Percentiles rank a stretch among this genome's conserved stretches.
Conservation (phyloP, 2,329 filamentous ascomycete genomes). For the Penicillium sclerotiorum region DNA sequence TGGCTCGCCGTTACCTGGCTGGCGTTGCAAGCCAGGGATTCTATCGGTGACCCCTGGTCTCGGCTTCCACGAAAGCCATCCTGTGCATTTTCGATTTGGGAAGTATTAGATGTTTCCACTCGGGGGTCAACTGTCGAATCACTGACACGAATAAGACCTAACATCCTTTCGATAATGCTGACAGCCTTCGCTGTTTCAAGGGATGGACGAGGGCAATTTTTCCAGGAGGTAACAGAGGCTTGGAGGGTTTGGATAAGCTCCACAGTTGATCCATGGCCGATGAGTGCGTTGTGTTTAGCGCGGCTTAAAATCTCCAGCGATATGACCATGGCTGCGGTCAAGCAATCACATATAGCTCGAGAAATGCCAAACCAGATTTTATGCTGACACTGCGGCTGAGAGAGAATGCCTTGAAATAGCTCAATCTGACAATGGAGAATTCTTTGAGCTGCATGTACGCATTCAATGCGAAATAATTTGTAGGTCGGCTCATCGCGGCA, state of each 20-base stretch:
- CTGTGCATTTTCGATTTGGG: not conserved
- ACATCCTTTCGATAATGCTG: not conserved
- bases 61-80: not conserved
- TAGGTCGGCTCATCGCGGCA: conserved; percentile 34
- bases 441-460: conserved; percentile 48
- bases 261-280: not conserved
- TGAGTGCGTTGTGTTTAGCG: not conserved
- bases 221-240: not conserved
- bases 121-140: not conserved
- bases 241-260: not conserved
- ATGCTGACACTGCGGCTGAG: conserved; percentile 47
- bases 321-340: conserved; percentile 20
- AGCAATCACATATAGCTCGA: conserved; percentile 15
- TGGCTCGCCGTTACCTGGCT: not conserved
- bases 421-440: conserved; percentile 52
- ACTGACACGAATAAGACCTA: not conserved
- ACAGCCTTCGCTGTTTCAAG: not conserved
- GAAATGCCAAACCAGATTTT: conserved; percentile 19
- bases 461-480: conserved; percentile 44
- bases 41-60: not conserved
- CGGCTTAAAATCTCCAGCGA: conserved; percentile 18
- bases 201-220: not conserved
- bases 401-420: conserved; percentile 52
- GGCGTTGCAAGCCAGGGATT: not conserved
- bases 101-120: not conserved